Evolutionary conservation across 208 protist species (phyloP).

Genomic region (Tritrichomonas foetus): DNA sequence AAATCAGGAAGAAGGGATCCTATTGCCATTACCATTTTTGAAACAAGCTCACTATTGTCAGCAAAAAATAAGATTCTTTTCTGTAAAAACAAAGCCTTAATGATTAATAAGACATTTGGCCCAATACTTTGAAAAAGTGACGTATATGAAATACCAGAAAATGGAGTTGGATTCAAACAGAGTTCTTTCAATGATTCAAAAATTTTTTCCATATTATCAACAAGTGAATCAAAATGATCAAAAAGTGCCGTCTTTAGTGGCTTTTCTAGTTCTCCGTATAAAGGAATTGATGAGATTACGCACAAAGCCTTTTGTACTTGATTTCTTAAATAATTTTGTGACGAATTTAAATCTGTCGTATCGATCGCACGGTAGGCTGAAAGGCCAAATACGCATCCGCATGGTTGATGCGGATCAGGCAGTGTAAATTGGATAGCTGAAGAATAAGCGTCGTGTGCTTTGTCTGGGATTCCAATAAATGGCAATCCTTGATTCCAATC

Average conservation of each 20-base stretch:
- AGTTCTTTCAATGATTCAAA: not conserved
- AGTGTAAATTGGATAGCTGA: conserved; percentile 25
- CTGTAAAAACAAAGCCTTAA: not conserved
- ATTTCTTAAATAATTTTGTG: not conserved
- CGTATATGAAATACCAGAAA: conserved; percentile 4
- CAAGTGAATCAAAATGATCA: not conserved
- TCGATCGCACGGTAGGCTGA: not conserved
- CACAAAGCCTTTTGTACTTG: not conserved
- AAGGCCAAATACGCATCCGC: not conserved
- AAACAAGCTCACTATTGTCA: not conserved
- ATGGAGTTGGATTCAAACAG: not conserved
- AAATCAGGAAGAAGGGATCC: not conserved
- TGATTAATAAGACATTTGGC: not conserved
- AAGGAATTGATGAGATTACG: not conserved
- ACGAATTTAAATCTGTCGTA: not conserved
- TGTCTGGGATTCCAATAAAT: conserved; percentile 35
- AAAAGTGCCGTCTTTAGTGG: not conserved
- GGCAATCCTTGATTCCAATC: not conserved
- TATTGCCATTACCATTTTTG: not conserved
- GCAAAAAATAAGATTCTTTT: not conserved
- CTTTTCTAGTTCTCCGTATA: not conserved
- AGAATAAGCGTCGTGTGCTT: not conserved
- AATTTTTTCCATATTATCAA: not conserved
- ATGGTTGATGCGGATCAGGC: not conserved
- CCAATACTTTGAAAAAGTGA: not conserved